Conservation (phyloP, 2,329 filamentous ascomycete genomes). For the Cercospora zeina region DNA sequence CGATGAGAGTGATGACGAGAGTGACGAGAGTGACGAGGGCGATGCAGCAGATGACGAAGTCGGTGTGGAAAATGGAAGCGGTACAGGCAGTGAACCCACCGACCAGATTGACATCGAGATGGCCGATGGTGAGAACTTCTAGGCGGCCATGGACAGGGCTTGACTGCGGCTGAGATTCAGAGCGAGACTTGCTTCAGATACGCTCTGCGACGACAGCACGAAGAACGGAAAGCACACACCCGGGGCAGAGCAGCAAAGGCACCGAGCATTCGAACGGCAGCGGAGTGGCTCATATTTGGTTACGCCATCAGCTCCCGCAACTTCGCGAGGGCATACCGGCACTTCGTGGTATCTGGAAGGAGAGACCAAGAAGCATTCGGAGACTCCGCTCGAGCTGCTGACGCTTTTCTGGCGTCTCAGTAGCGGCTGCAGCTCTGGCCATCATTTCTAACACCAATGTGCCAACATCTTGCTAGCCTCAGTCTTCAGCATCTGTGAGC, state of each 20-base stretch:
- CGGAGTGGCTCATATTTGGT: too few species aligned
- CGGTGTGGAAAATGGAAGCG: neutral
- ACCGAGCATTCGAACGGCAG: too few species aligned
- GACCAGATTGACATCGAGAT: neutral
- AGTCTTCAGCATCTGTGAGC: neutral
- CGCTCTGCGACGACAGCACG: too few species aligned
- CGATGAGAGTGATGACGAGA: neutral
- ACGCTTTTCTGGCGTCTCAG: neutral
- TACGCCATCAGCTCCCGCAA: neutral
- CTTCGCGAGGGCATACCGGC: neutral
- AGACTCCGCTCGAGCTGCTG: neutral
- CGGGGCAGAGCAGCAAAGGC: too few species aligned
- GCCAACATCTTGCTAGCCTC: neutral
- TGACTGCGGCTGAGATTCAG: too few species aligned
- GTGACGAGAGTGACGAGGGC: neutral
- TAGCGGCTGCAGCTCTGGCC: neutral
- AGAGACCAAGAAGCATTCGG: neutral
- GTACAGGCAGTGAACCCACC: neutral
- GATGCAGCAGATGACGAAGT: neutral
- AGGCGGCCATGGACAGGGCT: too few species aligned
- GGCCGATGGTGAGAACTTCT: neutral
- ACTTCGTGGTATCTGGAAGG: neutral
- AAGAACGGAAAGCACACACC: too few species aligned
- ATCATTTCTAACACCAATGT: neutral
- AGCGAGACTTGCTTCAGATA: too few species aligned